Base-by-base conservation (phyloP, 1,139 yeast species). In the Taphrina betulina region DNA sequence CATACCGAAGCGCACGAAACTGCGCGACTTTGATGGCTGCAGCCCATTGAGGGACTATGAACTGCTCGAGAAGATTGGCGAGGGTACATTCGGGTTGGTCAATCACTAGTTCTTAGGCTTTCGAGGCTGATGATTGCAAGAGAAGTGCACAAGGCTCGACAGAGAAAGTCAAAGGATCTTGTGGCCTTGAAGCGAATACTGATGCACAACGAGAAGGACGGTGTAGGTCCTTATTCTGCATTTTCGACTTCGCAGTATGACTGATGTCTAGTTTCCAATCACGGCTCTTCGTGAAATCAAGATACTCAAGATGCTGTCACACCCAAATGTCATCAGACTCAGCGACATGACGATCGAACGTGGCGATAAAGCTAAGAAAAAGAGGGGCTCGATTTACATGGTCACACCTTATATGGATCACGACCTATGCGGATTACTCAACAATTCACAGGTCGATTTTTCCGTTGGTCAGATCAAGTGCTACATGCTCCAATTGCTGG, bases 241-340 rank as follows among this genome's bases (percentile, higher is more conserved):
- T n/a, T 17, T 1, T 38, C 5, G 4, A n/a, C n/a, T 24, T 19
- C 29, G 31, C 20, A 22, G 29, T 24, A 24, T 14, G 12, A 22
- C 20, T 24, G 19, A 8, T 2, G 10, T 29, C 3, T 38, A 63
- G 31, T 89, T 92, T 67, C 98, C 99, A 1, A 83, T 94, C 22
- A 94, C 98, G 0, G 96, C 98, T 3, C 79, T 90, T 71, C 77
- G 99, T 61, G 99, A 94, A 67, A 89, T 92, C 60, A 80, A 86
- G 19, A 88, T 90, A 19, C 74, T 94, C 68, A 88, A 87, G 68
- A 77, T 78, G 58, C 72, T 94, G 57, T 71, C 76, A 54, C 89
- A 90, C 66, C 71, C 73, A 29, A 87, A 94, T 68, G 79, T 92
- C 24, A 75, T 94, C 29, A 87, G 82, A 60, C 75, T 92, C 50